Conservation (phyloP, 345 rosid genomes). For the Corchorus capsularis region DNA sequence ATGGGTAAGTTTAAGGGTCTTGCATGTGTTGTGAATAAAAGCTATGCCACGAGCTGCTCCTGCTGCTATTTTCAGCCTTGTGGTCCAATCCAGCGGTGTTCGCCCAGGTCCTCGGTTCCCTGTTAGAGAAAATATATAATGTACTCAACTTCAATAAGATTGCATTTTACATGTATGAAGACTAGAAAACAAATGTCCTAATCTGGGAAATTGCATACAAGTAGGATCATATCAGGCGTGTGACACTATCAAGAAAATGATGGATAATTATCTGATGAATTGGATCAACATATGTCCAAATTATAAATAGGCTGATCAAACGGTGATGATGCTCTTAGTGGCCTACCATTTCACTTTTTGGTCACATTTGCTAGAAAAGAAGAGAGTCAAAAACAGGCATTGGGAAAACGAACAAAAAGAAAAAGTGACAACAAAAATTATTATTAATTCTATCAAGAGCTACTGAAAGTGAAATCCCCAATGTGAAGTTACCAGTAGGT, state of each 20-base stretch:
- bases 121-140: slow-evolving; percentile 21
- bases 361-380: slow-evolving; percentile 26
- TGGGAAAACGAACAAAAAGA: slow-evolving; percentile 17
- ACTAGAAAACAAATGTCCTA: background rate
- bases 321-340: background rate
- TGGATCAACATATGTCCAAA: background rate
- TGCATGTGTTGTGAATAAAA: slow-evolving; percentile 73
- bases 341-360: slow-evolving; percentile 25
- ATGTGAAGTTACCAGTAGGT: background rate
- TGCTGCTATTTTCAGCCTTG: slow-evolving; percentile 74
- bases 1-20: slow-evolving; percentile 70
- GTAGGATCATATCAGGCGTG: background rate
- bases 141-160: background rate
- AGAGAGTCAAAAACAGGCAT: slow-evolving; percentile 7
- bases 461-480: slow-evolving; percentile 17
- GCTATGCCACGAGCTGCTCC: slow-evolving; percentile 84
- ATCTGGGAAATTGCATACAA: background rate
- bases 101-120: slow-evolving; percentile 95
- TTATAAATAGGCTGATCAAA: background rate
- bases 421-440: slow-evolving; percentile 20
- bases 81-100: slow-evolving; percentile 86
- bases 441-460: slow-evolving; percentile 7
- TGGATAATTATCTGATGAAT: background rate
- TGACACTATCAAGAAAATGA: background rate
- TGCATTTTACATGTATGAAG: background rate